Conservation (phyloP, 352 stramenopile genomes). For the Halophytophthora polymorphica region DNA sequence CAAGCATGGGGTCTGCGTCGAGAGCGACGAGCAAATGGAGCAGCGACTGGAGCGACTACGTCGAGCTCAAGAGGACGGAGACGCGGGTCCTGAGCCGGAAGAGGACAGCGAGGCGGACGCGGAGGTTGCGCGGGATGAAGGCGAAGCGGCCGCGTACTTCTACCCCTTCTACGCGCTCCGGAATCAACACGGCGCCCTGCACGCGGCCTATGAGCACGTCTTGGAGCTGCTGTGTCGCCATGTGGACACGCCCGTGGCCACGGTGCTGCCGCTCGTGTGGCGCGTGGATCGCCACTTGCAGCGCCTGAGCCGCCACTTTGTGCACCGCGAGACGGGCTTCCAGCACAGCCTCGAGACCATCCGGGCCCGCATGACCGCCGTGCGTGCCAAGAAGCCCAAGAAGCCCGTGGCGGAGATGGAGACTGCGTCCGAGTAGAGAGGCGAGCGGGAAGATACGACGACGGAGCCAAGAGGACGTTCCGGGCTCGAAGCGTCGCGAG, state of each 20-base stretch:
- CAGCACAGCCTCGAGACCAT: not conserved
- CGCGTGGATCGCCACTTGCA: constrained; percentile 35
- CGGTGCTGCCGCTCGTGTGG: constrained; percentile 28
- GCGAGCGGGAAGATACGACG: not conserved
- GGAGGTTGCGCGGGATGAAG: not conserved
- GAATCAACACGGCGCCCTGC: constrained; percentile 22
- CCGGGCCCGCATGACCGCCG: not conserved
- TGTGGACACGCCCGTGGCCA: constrained; percentile 47
- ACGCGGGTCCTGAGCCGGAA: not conserved
- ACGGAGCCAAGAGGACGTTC: not conserved
- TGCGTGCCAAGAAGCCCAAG: too few relatives aligned
- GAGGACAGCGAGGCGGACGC: not conserved
- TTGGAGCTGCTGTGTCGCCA: constrained; percentile 65
- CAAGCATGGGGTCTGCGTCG: constrained; percentile 45
- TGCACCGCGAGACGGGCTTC: constrained; percentile 4
- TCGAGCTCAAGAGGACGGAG: constrained; percentile 12
- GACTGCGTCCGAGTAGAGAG: not conserved
- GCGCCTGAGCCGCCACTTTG: constrained; percentile 28
- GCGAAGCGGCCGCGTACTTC: constrained; percentile 37
- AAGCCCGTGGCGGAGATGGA: not conserved
- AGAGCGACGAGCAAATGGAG: constrained; percentile 52
- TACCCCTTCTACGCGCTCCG: constrained; percentile 39
- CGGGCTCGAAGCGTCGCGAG: not conserved
- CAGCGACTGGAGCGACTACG: constrained; percentile 32
- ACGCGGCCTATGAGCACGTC: constrained; percentile 56